Conservation (phyloP, 768 basidiomycete genomes). For the Auriscalpium vulgare region DNA sequence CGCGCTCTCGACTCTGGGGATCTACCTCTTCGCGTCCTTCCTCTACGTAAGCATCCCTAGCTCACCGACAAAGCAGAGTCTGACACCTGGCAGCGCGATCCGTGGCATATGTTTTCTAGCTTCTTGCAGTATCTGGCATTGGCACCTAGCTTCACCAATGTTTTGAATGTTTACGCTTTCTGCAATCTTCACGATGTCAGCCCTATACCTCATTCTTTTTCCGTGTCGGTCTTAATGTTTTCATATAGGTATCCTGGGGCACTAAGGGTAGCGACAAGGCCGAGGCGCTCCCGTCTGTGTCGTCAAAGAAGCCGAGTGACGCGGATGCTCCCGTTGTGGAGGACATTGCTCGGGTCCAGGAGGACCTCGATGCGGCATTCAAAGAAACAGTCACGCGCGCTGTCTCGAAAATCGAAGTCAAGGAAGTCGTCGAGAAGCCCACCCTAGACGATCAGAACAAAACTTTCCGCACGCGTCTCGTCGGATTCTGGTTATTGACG, state of each 20-base stretch:
- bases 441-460: slow-evolving; percentile 85
- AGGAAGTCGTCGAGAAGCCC: slow-evolving; percentile 68
- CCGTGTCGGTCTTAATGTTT: not conserved
- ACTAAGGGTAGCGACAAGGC: slow-evolving; percentile 94
- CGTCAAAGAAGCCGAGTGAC: slow-evolving; percentile 74
- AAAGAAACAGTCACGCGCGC: slow-evolving; percentile 88
- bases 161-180: slow-evolving; percentile 95
- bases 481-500: slow-evolving; percentile 70
- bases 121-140: slow-evolving; percentile 87
- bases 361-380: slow-evolving; percentile 86
- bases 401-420: slow-evolving; percentile 61
- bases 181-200: slow-evolving; percentile 89
- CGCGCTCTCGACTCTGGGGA: slow-evolving; percentile 83
- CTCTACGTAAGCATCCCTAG: slow-evolving; percentile 57
- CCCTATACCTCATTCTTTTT: slow-evolving; percentile 2
- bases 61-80: slow-evolving; percentile 2
- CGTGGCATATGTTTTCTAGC: slow-evolving; percentile 96
- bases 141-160: slow-evolving; percentile 90
- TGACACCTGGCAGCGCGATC: slow-evolving; percentile 58
- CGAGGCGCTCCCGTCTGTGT: slow-evolving; percentile 83
- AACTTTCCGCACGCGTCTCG: slow-evolving; percentile 87
- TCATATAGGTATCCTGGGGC: slow-evolving; percentile 75
- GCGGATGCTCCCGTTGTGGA: slow-evolving; percentile 74
- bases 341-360: slow-evolving; percentile 73
- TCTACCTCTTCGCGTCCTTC: slow-evolving; percentile 78